Base-by-base conservation (phyloP, 2,329 filamentous ascomycete species). In the Graphiopsis chlorocephala region DNA sequence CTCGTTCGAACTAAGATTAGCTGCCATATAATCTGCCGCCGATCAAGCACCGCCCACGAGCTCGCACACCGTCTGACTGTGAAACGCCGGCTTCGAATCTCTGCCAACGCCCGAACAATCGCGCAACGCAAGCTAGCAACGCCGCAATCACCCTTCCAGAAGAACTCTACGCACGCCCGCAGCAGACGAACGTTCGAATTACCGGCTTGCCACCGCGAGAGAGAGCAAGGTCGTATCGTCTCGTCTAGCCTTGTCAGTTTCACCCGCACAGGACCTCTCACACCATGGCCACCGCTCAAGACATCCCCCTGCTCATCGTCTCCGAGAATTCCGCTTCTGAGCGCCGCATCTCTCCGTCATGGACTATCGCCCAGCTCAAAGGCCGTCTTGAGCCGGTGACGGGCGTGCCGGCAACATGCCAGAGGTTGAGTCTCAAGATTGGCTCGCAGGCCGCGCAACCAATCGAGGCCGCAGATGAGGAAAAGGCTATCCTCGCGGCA, bases 301-400 rank as follows among this genome's bases (percentile, higher is more conserved):
- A 95, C 77, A 85, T 95, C 64, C 89, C 91, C 69, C 84, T 95
- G 72, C 84, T 88, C 68, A 86, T 95, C 73, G 85, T 85, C 67
- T 94, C 91, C 60, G 88, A 92, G 66, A 91, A 90, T 78, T 84
- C 90, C 56, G 86, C 89, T 57, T 93, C 92, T 60, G 95, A 99
- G 80, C 90, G 94, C 67, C 91, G 95, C 70, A 88, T 98, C 76
- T 94, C 92, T 28, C 94, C 94, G 15, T 90, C 93, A 70, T 99
- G 95, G 95, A 90, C 89, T 67, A 90, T 99, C 74, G 83, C 85
- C 63, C 88, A 92, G 72, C 85, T 98, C 72, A 97, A 94, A 81
- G 80, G 84, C 61, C 96, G 95, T 78, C 88, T 99, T 60, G 94
- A 98, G 79, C 90, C 92, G 67, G 89, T 98, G 79, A 98, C 94